Percentiles rank a stretch among this genome's conserved stretches.
Evolutionary conservation across 768 basidiomycete species (phyloP).

Genomic region (Boletus fagicola): DNA sequence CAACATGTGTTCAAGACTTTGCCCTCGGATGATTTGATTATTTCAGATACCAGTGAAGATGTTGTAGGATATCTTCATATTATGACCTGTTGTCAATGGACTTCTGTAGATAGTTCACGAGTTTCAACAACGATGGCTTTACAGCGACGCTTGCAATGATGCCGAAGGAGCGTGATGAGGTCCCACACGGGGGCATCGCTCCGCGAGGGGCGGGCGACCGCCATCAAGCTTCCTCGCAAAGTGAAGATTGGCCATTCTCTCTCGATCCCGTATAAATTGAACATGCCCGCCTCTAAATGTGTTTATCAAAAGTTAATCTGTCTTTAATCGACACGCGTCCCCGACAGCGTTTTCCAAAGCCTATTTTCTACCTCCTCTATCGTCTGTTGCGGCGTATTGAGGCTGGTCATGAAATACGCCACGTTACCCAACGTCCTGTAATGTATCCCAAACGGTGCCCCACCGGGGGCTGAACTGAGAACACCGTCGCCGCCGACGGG

Average conservation of each 20-base stretch:
- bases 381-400: conserved; percentile 60
- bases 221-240: not conserved
- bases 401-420: conserved; percentile 89
- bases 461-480: conserved; percentile 47
- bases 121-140: not conserved
- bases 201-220: too few species aligned
- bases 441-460: conserved; percentile 68
- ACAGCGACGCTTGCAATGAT: not conserved
- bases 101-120: not conserved
- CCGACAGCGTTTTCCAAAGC: conserved; percentile 45
- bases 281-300: not conserved
- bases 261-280: not conserved
- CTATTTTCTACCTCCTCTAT: conserved; percentile 62
- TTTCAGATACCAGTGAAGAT: not conserved
- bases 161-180: not conserved
- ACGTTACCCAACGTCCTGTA: conserved; percentile 88
- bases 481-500: conserved; percentile 21
- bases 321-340: not conserved
- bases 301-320: not conserved
- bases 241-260: not conserved
- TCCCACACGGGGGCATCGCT: not conserved
- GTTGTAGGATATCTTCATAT: not conserved
- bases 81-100: not conserved
- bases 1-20: not conserved
- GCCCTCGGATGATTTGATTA: not conserved